Evolutionary conservation across 1,139 yeast genomes (phyloP).

Genomic region (Yamadazyma friedrichii): DNA sequence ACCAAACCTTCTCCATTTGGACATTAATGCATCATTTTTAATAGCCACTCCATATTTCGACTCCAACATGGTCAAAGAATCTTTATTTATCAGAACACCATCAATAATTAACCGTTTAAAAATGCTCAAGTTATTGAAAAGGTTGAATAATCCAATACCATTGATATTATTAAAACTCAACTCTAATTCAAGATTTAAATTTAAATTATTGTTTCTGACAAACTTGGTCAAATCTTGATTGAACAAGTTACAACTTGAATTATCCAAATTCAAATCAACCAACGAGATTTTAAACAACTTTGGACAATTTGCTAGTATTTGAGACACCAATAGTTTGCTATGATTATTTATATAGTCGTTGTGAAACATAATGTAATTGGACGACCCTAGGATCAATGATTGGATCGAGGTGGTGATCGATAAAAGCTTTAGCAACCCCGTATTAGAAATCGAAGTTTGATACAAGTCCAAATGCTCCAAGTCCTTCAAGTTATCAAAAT

Average conservation of each 20-base stretch:
- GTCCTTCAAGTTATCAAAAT: slow-evolving; percentile 24
- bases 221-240: slow-evolving; percentile 21
- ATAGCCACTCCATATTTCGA: slow-evolving; percentile 21
- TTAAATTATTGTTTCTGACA: not conserved
- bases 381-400: slow-evolving; percentile 30
- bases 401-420: slow-evolving; percentile 16
- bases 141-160: slow-evolving; percentile 40
- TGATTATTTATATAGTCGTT: slow-evolving; percentile 22
- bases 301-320: slow-evolving; percentile 26
- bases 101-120: slow-evolving; percentile 29
- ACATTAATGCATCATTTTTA: slow-evolving; percentile 25
- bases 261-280: slow-evolving; percentile 40
- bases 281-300: slow-evolving; percentile 24
- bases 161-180: slow-evolving; percentile 38
- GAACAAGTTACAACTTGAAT: slow-evolving; percentile 32
- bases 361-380: slow-evolving; percentile 30
- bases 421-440: slow-evolving; percentile 32
- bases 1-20: slow-evolving; percentile 39
- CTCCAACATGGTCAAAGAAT: slow-evolving; percentile 27
- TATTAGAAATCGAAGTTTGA: slow-evolving; percentile 30
- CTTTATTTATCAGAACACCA: slow-evolving; percentile 34
- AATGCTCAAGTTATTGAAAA: slow-evolving; percentile 19
- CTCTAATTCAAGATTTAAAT: slow-evolving; percentile 22
- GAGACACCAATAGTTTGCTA: slow-evolving; percentile 19
- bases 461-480: slow-evolving; percentile 35